Evolutionary conservation across 2,329 filamentous ascomycete genomes (phyloP), one percentile per base, ranked within the genome.

Genomic region (Exophiala dermatitidis): DNA sequence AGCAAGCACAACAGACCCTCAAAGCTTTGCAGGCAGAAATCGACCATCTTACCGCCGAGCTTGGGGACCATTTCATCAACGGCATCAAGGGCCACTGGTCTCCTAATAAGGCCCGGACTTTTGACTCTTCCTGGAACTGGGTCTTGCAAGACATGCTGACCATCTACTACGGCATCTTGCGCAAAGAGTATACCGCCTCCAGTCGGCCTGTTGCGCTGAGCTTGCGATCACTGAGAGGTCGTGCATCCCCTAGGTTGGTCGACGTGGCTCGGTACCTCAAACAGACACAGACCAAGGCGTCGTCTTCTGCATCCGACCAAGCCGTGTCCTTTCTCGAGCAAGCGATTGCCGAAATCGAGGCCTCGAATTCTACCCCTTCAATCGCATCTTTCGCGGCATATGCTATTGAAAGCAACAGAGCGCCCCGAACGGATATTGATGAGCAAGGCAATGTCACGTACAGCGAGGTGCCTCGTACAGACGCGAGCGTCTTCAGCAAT

Each of bases 141-240:
- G 93, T 89, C 58, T 86, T 93, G 48, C 93, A 98, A 69, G 93
- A 98, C 70, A 91, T 90, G 30, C 82, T 98, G 50, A 93, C 81
- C 75, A 98, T 98, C 91, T 98, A 93, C 77, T 98, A 90, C 74
- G 93, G 98, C 67, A 94, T 98, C 67, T 96, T 98, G 67, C 98
- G 19, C 19, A 19, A 19, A 19, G 19, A 19, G 19, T 19, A 19
- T 19, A 19, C 19, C 19, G 19, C 19, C 19, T 19, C 19, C 19
- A 19, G 19, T 19, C 19, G 19, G 19, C 98, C 65, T 93, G 93
- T 54, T 84, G 93, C 57, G 82, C 98, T 50, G 83, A 93, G 75
- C 88, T 85, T 46, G 87, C 98, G 38, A 93, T 19, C 19, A 98
- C 66, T 87, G 93, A 60, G 93, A 98, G 71, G 98, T 97, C 65